Evolutionary conservation across 2,329 filamentous ascomycete genomes (phyloP).

Genomic region (Balansia obtecta): DNA sequence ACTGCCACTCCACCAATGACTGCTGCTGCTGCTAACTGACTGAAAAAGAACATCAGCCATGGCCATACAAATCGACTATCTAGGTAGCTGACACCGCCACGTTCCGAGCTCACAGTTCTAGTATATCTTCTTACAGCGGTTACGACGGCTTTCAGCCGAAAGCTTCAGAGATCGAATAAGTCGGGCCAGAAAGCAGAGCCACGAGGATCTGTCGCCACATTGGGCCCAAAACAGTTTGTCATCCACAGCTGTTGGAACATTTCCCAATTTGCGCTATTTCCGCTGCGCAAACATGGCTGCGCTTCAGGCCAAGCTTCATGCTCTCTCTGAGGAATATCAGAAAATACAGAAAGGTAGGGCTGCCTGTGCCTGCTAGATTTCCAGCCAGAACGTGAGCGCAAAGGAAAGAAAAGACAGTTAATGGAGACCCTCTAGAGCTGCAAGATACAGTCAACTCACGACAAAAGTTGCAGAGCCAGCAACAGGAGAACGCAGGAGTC

Average conservation of each 20-base stretch:
- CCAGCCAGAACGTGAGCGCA: too few relatives aligned
- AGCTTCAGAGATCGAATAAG: neutral
- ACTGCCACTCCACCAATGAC: too few relatives aligned
- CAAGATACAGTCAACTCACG: conserved; percentile 63
- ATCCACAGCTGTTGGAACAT: neutral
- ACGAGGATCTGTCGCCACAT: too few relatives aligned
- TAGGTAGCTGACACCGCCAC: neutral
- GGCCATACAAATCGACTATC: neutral
- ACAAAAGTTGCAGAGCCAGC: conserved; percentile 87
- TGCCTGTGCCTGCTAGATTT: neutral
- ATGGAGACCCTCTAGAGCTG: conserved; percentile 47
- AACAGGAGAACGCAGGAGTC: conserved; percentile 83
- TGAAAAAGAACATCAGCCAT: neutral
- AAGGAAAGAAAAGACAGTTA: neutral
- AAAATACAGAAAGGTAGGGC: conserved; percentile 66
- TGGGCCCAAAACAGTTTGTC: too few relatives aligned
- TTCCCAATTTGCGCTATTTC: neutral
- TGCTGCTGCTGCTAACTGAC: neutral
- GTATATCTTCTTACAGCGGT: neutral
- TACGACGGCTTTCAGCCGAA: neutral
- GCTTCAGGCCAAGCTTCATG: conserved; percentile 65
- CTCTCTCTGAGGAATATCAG: conserved; percentile 77
- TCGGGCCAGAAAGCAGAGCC: too few relatives aligned
- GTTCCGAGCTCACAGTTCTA: neutral
- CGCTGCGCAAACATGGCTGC: conserved; percentile 45